Conservation (phyloP, 495 filamentous ascomycete genomes). For the Podospora pseudocomata region DNA sequence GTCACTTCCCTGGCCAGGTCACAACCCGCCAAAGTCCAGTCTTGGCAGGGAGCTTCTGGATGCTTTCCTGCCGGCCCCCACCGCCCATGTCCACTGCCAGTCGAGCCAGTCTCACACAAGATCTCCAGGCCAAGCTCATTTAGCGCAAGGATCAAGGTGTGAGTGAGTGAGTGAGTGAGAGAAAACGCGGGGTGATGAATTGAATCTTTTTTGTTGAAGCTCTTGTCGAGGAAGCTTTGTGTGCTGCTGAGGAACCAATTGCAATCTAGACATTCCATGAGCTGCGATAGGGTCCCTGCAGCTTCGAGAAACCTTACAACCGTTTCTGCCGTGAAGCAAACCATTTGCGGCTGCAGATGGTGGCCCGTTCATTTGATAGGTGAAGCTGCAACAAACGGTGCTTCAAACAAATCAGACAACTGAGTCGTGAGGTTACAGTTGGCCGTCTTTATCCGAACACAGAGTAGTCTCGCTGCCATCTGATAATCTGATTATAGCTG, state of each 20-base stretch:
- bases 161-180: too few species aligned
- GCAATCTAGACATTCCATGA: neutral
- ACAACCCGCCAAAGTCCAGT: neutral
- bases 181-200: neutral
- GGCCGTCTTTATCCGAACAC: neutral
- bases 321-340: neutral
- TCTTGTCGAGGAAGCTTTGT: neutral
- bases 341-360: neutral
- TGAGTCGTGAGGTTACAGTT: neutral
- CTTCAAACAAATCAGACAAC: neutral
- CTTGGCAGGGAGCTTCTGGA: conserved; percentile 11
- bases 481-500: too few species aligned
- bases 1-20: conserved; percentile 4
- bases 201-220: neutral
- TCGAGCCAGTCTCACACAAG: neutral
- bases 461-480: too few species aligned
- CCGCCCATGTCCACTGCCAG: neutral
- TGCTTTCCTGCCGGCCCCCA: conserved; percentile 4
- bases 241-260: neutral
- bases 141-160: conserved; percentile 1
- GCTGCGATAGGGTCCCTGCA: neutral
- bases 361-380: neutral
- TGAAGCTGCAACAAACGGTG: neutral
- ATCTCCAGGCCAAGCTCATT: conserved; percentile 8
- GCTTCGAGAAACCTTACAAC: neutral